Percentiles rank a stretch among this genome's conserved stretches.
Conservation (phyloP, 2,329 filamentous ascomycete species). For the Coniochaeta sp. region DNA sequence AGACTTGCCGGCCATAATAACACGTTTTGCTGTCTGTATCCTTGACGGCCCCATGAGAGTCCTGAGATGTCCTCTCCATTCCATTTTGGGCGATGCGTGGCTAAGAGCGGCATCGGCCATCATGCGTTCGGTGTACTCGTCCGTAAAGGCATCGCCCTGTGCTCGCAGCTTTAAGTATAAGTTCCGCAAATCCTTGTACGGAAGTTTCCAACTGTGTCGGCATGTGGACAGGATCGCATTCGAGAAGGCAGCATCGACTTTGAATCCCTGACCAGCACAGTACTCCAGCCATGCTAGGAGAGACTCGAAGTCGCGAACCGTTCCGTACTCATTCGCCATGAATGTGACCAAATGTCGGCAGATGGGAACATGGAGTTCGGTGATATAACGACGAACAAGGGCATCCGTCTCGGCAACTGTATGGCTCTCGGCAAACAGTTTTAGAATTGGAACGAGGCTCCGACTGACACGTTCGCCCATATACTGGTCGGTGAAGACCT, state of each 20-base stretch:
- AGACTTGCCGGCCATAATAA: conserved; percentile 13
- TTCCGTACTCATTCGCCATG: conserved; percentile 34
- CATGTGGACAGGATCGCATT: conserved; percentile 31
- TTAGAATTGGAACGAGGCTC: conserved; percentile 20
- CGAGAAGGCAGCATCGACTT: conserved; percentile 26
- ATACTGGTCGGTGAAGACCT: conserved; percentile 21
- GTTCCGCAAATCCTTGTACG: conserved; percentile 23
- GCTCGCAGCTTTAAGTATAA: conserved; percentile 25
- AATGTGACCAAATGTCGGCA: conserved; percentile 29
- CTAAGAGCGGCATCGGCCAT: conserved; percentile 25
- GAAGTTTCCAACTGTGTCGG: conserved; percentile 26
- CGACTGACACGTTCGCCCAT: conserved; percentile 8
- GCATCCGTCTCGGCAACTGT: conserved; percentile 29
- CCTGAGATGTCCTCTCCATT: not conserved
- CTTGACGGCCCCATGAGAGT: not conserved
- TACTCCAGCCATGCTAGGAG: conserved; percentile 32
- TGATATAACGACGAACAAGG: conserved; percentile 28
- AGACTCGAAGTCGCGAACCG: conserved; percentile 26
- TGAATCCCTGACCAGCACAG: conserved; percentile 26
- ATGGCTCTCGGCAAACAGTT: conserved; percentile 29
- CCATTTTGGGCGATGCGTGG: not conserved
- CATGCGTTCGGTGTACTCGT: conserved; percentile 30
- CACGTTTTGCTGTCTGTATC: not conserved
- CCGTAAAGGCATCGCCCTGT: conserved; percentile 22
- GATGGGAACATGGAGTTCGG: conserved; percentile 25